phyloP scores from a whole-genome alignment of 306 rosid species.

The Glycine tomentella region DNA sequence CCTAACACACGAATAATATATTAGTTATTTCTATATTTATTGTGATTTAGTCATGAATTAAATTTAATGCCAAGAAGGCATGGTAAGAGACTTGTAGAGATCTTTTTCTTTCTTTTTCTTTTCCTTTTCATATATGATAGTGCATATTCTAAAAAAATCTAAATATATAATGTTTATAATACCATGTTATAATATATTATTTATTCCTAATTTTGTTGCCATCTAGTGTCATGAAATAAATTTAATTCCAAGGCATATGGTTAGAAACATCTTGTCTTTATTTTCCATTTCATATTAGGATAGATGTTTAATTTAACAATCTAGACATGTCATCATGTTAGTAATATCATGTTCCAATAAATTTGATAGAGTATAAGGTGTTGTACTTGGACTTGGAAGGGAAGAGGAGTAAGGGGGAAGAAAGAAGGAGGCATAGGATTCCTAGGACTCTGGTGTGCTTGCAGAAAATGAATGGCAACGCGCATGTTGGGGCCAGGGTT shows the following conservation, averaged over 20 bases:
- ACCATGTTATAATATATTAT: neutral
- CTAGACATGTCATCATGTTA: no score
- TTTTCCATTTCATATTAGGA: neutral
- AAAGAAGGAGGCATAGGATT: slow-evolving; percentile 25
- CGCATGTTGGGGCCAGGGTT: slow-evolving; percentile 38
- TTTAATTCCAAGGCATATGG: neutral
- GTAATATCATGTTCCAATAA: neutral
- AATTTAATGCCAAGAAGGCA: neutral
- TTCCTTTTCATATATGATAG: neutral
- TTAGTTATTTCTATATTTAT: neutral
- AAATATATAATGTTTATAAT: neutral
- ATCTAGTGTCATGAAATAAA: neutral
- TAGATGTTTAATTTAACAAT: no score
- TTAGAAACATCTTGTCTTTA: neutral
- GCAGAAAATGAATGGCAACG: slow-evolving; percentile 43
- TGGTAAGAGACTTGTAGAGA: neutral
- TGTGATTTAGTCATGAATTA: neutral
- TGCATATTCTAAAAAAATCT: neutral
- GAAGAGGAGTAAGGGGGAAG: no score
- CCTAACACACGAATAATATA: neutral
- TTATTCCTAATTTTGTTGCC: neutral
- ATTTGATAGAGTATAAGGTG: neutral
- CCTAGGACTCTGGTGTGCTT: slow-evolving; percentile 22
- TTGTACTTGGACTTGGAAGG: no score
- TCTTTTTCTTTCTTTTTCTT: neutral